Evolutionary conservation across 2,329 filamentous ascomycete genomes (phyloP), one percentile per base, ranked within the genome.

Genomic region (Didymella keratinophila): DNA sequence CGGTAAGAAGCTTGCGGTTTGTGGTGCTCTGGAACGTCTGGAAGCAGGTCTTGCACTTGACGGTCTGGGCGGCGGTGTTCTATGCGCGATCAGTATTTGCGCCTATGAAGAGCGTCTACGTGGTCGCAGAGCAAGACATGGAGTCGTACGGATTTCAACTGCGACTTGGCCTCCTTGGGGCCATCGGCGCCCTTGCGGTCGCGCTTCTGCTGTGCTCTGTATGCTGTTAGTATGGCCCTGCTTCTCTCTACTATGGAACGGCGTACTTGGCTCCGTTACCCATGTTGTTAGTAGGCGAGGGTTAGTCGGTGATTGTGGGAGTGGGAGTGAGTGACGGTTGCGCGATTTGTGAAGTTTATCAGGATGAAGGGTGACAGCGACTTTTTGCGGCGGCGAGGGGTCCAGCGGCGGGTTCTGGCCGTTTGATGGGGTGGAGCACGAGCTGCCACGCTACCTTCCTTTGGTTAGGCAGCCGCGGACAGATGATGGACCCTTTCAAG

Each of bases 11-110:
- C 70, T 88, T 88, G 61, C 84, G 86, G 73, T 89, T 89, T 61
- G 88, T 89, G 34, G 90, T 93, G 82, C 89, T 89, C 68, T 93
- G 84, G 81, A 93, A 93, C 28, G 89, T 90, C 68, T 89, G 85
- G 79, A 88, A 90, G 89, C 90, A 93, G 71, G 87, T 82, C 66
- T 85, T 80, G 84, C 90, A 93, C 78, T 91, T 88, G 78, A 93
- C 91, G 72, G 85, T 88, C 82, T 87, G 90, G 59, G 90, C 90
- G 67, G 88, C 82, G 68, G 85, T 82, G 80, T 93, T 93, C 88
- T 91, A 18, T 20, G 7, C 8, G 7, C n/a, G n/a, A 41, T 52
- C 36, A 52, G 36, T 50, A 34, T 12, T n/a, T 30, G 34, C 16
- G 30, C 37, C 7, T n/a, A 8, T 32, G 51, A 23, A 39, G 27